These are phyloP conservation scores for Exobasidium rhododendri DNA, from an alignment of 1,284 basidiomycete species.

Conservation along the genomic window DNA sequence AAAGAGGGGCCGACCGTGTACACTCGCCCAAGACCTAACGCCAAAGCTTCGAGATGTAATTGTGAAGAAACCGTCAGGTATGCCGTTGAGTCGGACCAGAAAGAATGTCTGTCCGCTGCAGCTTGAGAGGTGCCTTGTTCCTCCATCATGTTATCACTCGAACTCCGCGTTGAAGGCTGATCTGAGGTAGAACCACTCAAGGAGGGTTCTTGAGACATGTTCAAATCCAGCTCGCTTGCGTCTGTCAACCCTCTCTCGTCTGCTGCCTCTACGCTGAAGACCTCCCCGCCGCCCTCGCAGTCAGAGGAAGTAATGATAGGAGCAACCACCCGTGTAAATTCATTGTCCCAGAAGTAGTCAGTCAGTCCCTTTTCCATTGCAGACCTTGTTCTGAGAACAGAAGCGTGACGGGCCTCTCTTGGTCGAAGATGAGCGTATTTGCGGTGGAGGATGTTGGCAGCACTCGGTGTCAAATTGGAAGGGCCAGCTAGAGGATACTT, in stretches of 20 bases:
- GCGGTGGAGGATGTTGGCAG: constrained; percentile 21
- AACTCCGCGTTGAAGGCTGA: constrained; percentile 10
- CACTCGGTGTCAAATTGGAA: neutral
- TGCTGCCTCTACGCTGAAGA: constrained; percentile 65
- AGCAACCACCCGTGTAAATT: constrained; percentile 75
- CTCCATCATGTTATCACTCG: neutral
- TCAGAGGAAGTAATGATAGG: constrained; percentile 87
- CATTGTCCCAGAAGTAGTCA: constrained; percentile 57
- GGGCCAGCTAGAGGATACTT: constrained; percentile 8
- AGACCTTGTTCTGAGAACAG: constrained; percentile 27
- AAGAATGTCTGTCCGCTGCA: constrained; percentile 15
- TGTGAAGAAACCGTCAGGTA: constrained; percentile 92
- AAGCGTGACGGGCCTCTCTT: constrained; percentile 24
- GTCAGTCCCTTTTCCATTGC: constrained; percentile 30
- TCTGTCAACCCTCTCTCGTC: constrained; percentile 54
- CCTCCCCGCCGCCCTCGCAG: constrained; percentile 95
- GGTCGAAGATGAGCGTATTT: constrained; percentile 35
- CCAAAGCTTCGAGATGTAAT: constrained; percentile 85
- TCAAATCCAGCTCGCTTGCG: neutral
- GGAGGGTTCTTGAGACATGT: constrained; percentile 10
- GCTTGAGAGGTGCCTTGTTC: neutral
- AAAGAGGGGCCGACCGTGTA: constrained; percentile 91
- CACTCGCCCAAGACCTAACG: constrained; percentile 69
- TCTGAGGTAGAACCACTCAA: constrained; percentile 20
- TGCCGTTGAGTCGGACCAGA: constrained; percentile 59